A percentile compares a stretch with the other conserved stretches of the same genome.
These are phyloP conservation scores for Sporisorium sorghi DNA, from an alignment of 1,284 basidiomycete species.

Conservation along the genomic window DNA sequence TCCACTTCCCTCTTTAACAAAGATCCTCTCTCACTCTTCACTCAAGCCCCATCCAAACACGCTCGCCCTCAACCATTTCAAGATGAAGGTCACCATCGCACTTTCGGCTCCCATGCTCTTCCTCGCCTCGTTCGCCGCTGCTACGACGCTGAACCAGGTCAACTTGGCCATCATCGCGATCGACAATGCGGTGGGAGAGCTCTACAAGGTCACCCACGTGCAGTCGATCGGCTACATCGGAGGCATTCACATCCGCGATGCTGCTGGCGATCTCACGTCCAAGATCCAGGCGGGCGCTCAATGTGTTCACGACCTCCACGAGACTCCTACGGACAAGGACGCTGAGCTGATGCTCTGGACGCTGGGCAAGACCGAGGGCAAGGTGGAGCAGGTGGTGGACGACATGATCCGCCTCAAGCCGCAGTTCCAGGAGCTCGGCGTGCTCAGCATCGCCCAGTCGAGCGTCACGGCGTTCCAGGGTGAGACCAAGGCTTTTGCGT, in stretches of 20 bases:
- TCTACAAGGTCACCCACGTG: conserved; percentile 11
- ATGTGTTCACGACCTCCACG: neutral
- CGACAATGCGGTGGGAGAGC: conserved; percentile 8
- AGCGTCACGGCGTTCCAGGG: conserved; percentile 15
- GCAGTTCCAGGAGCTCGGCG: conserved; percentile 24
- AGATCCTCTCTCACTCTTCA: too few species aligned
- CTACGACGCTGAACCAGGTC: conserved; percentile 16
- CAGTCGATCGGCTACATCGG: conserved; percentile 7
- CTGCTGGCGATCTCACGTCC: conserved; percentile 12
- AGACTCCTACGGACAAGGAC: conserved; percentile 9
- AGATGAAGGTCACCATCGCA: conserved; percentile 24
- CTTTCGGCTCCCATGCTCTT: conserved; percentile 14
- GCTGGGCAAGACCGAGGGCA: conserved; percentile 19
- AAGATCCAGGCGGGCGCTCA: conserved; percentile 6
- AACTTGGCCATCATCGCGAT: conserved; percentile 16
- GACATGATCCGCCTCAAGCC: conserved; percentile 16
- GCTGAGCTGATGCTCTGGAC: conserved; percentile 11
- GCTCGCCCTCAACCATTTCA: neutral
- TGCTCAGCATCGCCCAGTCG: neutral
- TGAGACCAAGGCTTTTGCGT: conserved; percentile 3
- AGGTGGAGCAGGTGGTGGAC: conserved; percentile 1
- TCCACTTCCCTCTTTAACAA: too few species aligned
- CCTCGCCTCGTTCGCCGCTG: conserved; percentile 8
- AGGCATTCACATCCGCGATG: conserved; percentile 8
- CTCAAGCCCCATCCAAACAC: too few species aligned